Evolutionary conservation across 2,329 filamentous ascomycete species (phyloP), one percentile per base, ranked within the genome.

Genomic region (Neonectria faginata): DNA sequence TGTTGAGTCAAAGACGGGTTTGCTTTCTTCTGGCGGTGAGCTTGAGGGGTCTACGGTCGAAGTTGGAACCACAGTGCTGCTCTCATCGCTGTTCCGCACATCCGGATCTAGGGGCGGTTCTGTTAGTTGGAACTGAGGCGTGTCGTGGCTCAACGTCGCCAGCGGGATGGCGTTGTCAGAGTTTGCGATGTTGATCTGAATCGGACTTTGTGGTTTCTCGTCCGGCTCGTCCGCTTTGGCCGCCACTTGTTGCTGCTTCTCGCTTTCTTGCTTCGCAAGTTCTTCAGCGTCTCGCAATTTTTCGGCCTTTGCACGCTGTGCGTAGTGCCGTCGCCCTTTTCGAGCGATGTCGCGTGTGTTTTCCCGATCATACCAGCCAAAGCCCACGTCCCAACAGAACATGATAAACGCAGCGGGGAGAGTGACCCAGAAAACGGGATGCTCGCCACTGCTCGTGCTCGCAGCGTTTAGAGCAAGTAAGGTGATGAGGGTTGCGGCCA

Each of bases 361-460:
- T 3, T 88, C 73, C 3, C 90, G 83, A 71, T 89, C 80, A 1
- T 82, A 70, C 90, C 90, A 93, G 0, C 90, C 91, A 64, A 84
- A 88, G 0, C 69, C 78, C 6, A 92, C 42, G 69, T 93, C 90
- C 84, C 89, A 92, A 69, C 83, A 86, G 48, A 93, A 86, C 86
- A 92, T 90, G 55, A 92, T 78, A 29, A 88, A 80, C 0, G 91
- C 90, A 0, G 88, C 91, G 1, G 91, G 91, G 2, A 92, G 72
- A 0, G 91, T 93, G 0, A 93, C 86, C 79, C 84, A 92, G 65
- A 85, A 92, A 0, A 92, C 89, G 0, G 86, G 89, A 48, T 83
- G 79, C 41, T 87, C 80, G 1, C 83, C 79, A 0, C 77, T 81
- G 0, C 75, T 80, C 11, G 84, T 77, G 27, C 83, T 86, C 0